A percentile compares a stretch with the other conserved stretches of the same genome.
Conservation (phyloP, 2,329 filamentous ascomycete genomes). For the Orbilia blumenaviensis region DNA sequence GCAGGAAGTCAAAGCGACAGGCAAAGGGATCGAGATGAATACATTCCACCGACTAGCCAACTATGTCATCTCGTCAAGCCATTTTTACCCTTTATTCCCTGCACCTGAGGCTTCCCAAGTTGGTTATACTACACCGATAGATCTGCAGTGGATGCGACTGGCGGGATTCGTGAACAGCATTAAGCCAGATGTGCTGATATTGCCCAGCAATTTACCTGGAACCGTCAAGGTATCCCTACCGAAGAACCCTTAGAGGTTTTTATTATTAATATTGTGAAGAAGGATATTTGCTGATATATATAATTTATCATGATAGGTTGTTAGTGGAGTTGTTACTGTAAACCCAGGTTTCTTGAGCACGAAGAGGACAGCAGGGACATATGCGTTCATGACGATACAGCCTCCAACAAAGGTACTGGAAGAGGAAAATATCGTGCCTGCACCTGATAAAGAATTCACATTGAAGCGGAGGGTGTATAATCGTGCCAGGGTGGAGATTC, state of each 20-base stretch:
- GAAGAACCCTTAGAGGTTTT: neutral
- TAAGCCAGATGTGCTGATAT: slow-evolving; percentile 84
- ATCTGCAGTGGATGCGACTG: slow-evolving; percentile 83
- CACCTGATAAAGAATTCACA: neutral
- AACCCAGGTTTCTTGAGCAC: slow-evolving; percentile 92
- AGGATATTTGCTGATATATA: slow-evolving; percentile 48
- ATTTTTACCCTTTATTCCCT: slow-evolving; percentile 90
- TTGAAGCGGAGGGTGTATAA: slow-evolving; percentile 80
- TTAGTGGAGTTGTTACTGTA: slow-evolving; percentile 87
- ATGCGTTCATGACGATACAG: slow-evolving; percentile 78
- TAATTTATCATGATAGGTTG: slow-evolving; percentile 71
- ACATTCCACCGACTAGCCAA: slow-evolving; percentile 76
- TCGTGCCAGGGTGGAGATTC: slow-evolving; percentile 84
- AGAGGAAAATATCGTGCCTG: slow-evolving; percentile 65
- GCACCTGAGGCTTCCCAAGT: slow-evolving; percentile 74
- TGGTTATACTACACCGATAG: slow-evolving; percentile 75
- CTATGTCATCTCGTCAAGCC: slow-evolving; percentile 86
- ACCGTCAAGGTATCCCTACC: slow-evolving; percentile 56
- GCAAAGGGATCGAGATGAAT: slow-evolving; percentile 68
- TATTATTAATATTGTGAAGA: neutral
- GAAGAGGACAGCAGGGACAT: slow-evolving; percentile 83
- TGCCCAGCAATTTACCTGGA: slow-evolving; percentile 88
- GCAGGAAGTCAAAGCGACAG: slow-evolving; percentile 69
- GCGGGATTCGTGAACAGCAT: slow-evolving; percentile 80
- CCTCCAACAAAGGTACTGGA: slow-evolving; percentile 69